A percentile compares a stretch with the other conserved stretches of the same genome.
Evolutionary conservation across 441 rosid genomes (phyloP).

Genomic region (Corymbia calophylla): DNA sequence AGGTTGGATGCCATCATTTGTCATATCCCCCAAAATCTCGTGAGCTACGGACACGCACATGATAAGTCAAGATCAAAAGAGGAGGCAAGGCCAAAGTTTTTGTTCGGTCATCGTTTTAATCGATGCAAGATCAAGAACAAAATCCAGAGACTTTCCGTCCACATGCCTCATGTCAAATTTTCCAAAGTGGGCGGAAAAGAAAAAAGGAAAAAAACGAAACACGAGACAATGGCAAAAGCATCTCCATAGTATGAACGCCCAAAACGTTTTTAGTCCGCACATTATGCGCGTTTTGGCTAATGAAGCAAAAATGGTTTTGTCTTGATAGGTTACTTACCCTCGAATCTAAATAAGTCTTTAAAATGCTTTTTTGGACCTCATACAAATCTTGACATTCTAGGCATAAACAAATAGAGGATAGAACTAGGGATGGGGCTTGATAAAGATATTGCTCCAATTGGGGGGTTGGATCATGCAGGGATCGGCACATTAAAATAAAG

Average conservation of each 20-base stretch:
- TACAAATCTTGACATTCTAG: too few relatives aligned
- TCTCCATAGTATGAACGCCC: background rate
- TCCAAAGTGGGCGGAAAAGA: background rate
- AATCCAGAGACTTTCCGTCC: background rate
- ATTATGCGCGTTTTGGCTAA: background rate
- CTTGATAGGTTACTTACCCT: background rate
- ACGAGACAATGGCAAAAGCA: background rate
- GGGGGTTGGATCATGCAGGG: too few relatives aligned
- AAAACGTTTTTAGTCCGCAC: background rate
- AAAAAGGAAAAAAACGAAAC: background rate
- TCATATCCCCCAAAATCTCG: background rate
- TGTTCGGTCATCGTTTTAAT: background rate
- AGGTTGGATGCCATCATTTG: background rate
- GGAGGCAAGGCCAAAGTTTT: background rate
- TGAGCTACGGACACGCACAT: background rate
- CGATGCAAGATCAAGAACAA: background rate
- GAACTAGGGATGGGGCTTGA: too few relatives aligned
- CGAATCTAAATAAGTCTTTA: too few relatives aligned
- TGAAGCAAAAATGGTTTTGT: background rate
- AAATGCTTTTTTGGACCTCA: too few relatives aligned
- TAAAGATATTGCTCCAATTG: too few relatives aligned
- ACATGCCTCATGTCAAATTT: background rate
- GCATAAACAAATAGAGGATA: too few relatives aligned
- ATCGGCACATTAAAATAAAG: too few relatives aligned
- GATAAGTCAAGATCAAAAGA: background rate